phyloP scores from a whole-genome alignment of 2,329 filamentous ascomycete genomes.

The Emmonsia crescens region DNA sequence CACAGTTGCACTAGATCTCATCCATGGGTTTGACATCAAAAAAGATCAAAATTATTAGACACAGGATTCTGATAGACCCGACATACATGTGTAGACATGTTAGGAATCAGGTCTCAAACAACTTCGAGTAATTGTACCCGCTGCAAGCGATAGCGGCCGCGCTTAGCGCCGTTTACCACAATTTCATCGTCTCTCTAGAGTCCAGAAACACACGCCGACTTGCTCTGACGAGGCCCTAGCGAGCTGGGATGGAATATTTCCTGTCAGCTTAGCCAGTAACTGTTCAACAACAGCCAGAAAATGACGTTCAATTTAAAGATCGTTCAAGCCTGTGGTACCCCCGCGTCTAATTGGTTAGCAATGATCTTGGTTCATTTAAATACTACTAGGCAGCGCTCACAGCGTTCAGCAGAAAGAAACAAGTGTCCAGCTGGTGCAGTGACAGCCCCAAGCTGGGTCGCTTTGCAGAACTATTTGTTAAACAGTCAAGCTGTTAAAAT shows the following conservation, averaged over 20 bases:
- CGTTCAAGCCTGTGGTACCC: background rate
- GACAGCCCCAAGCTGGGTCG: background rate
- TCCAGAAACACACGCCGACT: background rate
- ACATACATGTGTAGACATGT: too few relatives aligned
- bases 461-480: too few relatives aligned
- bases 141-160: too few relatives aligned
- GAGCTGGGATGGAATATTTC: background rate
- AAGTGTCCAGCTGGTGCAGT: background rate
- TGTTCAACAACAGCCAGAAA: background rate
- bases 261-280: background rate
- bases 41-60: too few relatives aligned
- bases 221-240: background rate
- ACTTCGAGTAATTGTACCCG: too few relatives aligned
- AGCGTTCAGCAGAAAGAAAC: background rate
- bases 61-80: too few relatives aligned
- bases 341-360: background rate
- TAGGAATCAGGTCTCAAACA: background rate
- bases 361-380: background rate
- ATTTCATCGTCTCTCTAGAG: background rate
- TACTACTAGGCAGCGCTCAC: too few relatives aligned
- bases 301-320: background rate
- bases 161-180: background rate
- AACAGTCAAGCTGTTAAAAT: too few relatives aligned
- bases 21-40: background rate
- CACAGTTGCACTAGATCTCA: background rate